Base-by-base conservation (phyloP, 768 basidiomycete genomes). In the Trametes cubensis region DNA sequence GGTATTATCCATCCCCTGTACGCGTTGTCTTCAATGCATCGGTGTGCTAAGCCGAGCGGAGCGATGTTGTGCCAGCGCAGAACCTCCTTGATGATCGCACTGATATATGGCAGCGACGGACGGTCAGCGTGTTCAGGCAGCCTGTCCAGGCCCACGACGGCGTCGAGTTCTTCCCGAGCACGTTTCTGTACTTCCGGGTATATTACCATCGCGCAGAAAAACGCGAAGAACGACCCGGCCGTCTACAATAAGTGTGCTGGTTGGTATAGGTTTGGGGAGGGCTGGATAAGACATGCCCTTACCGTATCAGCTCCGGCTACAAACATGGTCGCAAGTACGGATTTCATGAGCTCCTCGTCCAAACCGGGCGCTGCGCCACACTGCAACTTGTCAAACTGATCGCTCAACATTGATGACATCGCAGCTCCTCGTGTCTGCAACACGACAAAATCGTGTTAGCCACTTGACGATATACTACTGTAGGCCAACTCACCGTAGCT, bases 401-500 rank as follows among this genome's bases (percentile, higher is more conserved):
- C 52, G 20, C 21, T 39, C 40, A 58, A 13, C n/a, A n/a, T n/a
- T n/a, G n/a, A n/a, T n/a, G n/a, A n/a, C n/a, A n/a, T n/a, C n/a
- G n/a, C n/a, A n/a, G n/a, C n/a, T n/a, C n/a, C n/a, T n/a, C n/a
- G n/a, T n/a, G n/a, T n/a, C n/a, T n/a, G n/a, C n/a, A 1, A 60
- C 23, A 6, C 0, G 14, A 10, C 2, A 6, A 14, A 5, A n/a
- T n/a, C n/a, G n/a, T n/a, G n/a, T n/a, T n/a, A n/a, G n/a, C n/a
- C n/a, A n/a, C n/a, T n/a, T n/a, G n/a, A n/a, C n/a, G n/a, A n/a
- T n/a, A n/a, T n/a, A n/a, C n/a, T n/a, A n/a, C n/a, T n/a, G n/a
- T n/a, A n/a, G n/a, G n/a, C 20, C 26, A 7, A 11, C 48, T n/a
- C 45, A 88, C 87, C 72, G 86, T 78, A 55, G 78, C 80, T 11